Conservation (phyloP, 257 asterid genomes). For the Gynochthodes officinalis region DNA sequence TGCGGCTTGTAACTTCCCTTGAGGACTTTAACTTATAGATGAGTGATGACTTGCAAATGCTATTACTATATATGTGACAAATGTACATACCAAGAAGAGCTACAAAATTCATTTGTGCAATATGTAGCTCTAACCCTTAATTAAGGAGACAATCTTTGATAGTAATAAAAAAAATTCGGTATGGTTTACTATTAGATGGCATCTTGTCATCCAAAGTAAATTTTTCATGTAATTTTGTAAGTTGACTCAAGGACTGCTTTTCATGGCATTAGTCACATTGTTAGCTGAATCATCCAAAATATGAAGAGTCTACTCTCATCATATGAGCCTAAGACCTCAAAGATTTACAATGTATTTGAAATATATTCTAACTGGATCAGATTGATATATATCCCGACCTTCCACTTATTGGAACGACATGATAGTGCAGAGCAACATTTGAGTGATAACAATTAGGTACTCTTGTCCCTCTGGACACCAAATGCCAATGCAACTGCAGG, state of each 20-base stretch:
- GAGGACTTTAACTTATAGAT: not conserved
- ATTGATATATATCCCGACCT: not conserved
- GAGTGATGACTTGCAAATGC: not conserved
- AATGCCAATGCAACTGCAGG: not conserved
- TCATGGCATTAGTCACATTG: not conserved
- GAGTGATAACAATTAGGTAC: not conserved
- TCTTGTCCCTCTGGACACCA: not conserved
- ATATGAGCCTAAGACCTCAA: slow-evolving; percentile 8
- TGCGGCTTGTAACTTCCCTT: not conserved
- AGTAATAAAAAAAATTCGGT: not conserved
- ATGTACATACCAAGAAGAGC: not conserved
- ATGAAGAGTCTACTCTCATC: not conserved
- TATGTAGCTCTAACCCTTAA: not conserved
- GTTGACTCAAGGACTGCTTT: not conserved
- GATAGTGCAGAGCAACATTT: not conserved
- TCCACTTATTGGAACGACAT: not conserved
- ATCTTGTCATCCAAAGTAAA: not conserved
- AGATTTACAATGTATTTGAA: not conserved
- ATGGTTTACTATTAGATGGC: not conserved
- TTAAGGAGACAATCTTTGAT: not conserved
- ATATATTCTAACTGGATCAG: not conserved
- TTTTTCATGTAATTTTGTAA: not conserved
- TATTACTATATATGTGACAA: not conserved
- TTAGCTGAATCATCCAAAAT: not conserved
- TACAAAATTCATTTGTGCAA: not conserved